phyloP scores from a whole-genome alignment of 805 yeast genomes.

The Ogataea salicorniae region DNA sequence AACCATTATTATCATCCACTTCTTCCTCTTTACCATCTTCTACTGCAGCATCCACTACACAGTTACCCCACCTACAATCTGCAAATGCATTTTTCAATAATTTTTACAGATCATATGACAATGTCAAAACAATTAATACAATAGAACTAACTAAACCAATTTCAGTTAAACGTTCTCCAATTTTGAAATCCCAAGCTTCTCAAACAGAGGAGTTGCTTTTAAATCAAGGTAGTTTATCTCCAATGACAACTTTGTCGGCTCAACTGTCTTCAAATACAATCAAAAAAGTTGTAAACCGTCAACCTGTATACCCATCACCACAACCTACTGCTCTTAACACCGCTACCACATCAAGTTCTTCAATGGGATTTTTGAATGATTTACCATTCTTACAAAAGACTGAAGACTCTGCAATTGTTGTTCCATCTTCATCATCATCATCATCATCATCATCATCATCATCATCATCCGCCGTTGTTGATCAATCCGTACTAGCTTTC shows the following conservation, averaged over 20 bases:
- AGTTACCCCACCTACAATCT: neutral
- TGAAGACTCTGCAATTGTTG: no score
- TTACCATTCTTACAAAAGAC: no score
- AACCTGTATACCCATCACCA: neutral
- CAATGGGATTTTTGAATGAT: no score
- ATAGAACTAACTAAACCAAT: constrained; percentile 20
- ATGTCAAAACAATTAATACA: constrained; percentile 17
- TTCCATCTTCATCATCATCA: no score
- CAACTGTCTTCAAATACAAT: no score
- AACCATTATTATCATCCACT: neutral
- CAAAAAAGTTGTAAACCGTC: neutral
- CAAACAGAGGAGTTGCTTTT: constrained; percentile 4
- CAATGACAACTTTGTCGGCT: neutral
- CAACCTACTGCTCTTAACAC: neutral
- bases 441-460: no score
- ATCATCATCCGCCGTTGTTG: no score
- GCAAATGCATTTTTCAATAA: neutral
- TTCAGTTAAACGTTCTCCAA: constrained; percentile 9
- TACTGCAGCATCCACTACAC: neutral
- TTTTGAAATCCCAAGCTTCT: constrained; percentile 16
- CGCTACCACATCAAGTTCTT: neutral
- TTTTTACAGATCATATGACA: constrained; percentile 9
- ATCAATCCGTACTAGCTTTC: no score
- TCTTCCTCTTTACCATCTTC: neutral
- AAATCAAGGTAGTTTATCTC: neutral